These are phyloP conservation scores for Pyrus bretschneideri DNA, from an alignment of 306 rosid species.

Conservation along the genomic window DNA sequence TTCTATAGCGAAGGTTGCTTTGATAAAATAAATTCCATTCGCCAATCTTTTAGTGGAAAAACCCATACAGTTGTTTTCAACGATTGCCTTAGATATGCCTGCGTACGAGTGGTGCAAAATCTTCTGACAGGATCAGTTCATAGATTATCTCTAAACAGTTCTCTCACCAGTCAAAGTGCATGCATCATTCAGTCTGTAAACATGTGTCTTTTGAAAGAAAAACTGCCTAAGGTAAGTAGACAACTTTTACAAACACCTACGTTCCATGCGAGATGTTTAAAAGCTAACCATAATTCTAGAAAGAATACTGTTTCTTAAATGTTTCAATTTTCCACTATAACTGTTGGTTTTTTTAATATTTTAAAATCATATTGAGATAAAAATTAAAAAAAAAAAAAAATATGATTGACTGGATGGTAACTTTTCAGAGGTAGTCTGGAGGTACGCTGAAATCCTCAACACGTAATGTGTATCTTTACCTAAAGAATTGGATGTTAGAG, in stretches of 20 bases:
- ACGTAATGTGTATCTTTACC: background rate
- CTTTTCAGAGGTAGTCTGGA: background rate
- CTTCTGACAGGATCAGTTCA: constrained; percentile 48
- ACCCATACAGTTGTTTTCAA: constrained; percentile 62
- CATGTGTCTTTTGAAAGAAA: constrained; percentile 36
- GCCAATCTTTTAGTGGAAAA: constrained; percentile 35
- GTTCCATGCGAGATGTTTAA: background rate
- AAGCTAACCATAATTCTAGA: background rate
- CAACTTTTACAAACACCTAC: background rate
- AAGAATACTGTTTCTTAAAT: background rate
- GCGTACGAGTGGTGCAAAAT: constrained; percentile 43
- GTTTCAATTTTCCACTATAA: background rate
- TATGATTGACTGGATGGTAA: background rate
- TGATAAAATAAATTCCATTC: constrained; percentile 47
- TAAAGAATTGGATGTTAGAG: background rate
- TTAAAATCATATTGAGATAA: background rate
- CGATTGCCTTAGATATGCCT: constrained; percentile 33
- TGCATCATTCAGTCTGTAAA: constrained; percentile 56
- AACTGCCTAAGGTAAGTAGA: constrained; percentile 40
- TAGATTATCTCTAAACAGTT: constrained; percentile 49
- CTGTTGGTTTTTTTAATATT: background rate
- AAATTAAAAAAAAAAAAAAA: too few species aligned
- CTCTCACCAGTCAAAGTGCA: constrained; percentile 61
- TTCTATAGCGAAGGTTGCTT: constrained; percentile 34
- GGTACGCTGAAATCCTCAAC: background rate